Evolutionary conservation across 805 yeast genomes (phyloP).

Genomic region (Starmerella apicola): DNA sequence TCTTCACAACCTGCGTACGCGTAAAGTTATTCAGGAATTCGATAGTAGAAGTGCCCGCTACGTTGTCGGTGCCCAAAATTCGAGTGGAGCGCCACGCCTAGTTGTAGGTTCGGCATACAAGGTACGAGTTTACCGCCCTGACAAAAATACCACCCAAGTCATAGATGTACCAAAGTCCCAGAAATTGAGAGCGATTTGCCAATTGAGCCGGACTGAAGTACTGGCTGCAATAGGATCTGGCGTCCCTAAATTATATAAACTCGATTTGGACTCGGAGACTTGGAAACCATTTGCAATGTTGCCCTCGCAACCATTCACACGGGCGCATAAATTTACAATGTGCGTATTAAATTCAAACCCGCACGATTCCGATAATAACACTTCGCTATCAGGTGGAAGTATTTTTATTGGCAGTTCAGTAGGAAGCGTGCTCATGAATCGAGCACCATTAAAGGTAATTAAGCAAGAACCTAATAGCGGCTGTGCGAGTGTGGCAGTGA

Average conservation of each 20-base stretch:
- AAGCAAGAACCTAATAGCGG: not conserved
- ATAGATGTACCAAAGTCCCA: conserved; percentile 9
- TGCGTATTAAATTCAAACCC: not conserved
- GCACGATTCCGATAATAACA: not conserved
- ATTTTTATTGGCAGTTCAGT: conserved; percentile 3
- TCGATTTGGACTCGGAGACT: not conserved
- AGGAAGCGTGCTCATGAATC: not conserved
- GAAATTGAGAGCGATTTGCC: conserved; percentile 7
- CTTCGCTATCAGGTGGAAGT: not conserved
- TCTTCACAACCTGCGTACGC: conserved; percentile 14
- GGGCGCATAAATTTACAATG: conserved; percentile 7
- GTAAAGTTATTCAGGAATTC: conserved; percentile 3
- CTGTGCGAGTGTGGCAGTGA: not conserved
- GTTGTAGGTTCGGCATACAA: conserved; percentile 17
- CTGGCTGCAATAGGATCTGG: conserved; percentile 2
- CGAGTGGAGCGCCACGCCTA: not conserved
- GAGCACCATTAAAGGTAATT: conserved; percentile 1
- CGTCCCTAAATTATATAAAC: conserved; percentile 5
- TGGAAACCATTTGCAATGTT: conserved; percentile 7
- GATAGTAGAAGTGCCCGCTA: conserved; percentile 10
- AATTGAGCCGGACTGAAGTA: not conserved
- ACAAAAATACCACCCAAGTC: not conserved
- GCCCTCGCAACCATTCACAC: conserved; percentile 2
- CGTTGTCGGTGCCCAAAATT: not conserved
- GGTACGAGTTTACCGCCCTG: conserved; percentile 8